phyloP scores from a whole-genome alignment of 208 protist genomes.

The Eutreptiella sp. region DNA sequence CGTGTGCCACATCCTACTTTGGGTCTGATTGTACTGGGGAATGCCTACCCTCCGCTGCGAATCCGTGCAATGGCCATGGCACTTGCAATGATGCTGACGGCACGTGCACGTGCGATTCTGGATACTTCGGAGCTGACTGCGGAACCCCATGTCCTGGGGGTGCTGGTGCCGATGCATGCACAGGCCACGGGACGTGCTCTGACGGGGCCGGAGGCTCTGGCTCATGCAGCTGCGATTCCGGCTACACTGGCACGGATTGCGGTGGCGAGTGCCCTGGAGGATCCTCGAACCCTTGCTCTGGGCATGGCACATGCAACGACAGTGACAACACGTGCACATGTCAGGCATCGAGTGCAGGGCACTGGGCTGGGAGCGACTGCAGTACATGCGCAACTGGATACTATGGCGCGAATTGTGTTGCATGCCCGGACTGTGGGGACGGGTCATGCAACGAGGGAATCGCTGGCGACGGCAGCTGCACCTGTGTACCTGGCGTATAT shows the following conservation, averaged over 20 bases:
- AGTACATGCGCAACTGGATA: constrained; percentile 16
- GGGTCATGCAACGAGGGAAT: constrained; percentile 41
- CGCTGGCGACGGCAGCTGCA: constrained; percentile 21
- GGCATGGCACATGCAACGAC: constrained; percentile 22
- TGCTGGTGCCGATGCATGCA: constrained; percentile 13
- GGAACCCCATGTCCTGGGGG: too few species aligned
- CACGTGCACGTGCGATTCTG: too few species aligned
- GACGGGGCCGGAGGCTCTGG: neutral
- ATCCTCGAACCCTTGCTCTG: constrained; percentile 18
- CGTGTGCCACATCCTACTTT: too few species aligned
- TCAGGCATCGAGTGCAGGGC: too few species aligned
- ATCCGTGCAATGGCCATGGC: too few species aligned
- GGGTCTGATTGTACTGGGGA: too few species aligned
- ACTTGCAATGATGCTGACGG: too few species aligned
- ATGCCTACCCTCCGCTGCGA: too few species aligned
- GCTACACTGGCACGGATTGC: constrained; percentile 22
- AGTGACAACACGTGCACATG: too few species aligned
- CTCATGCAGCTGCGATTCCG: constrained; percentile 13
- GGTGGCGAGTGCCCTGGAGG: constrained; percentile 24
- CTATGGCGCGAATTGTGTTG: constrained; percentile 24
- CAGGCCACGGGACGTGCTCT: constrained; percentile 17
- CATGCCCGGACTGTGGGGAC: constrained; percentile 14
- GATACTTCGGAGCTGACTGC: too few species aligned
- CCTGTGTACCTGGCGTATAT: too few species aligned
- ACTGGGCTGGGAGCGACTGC: too few species aligned